Evolutionary conservation across 2,329 filamentous ascomycete species (phyloP).

Genomic region (Coniochaeta prunicola): DNA sequence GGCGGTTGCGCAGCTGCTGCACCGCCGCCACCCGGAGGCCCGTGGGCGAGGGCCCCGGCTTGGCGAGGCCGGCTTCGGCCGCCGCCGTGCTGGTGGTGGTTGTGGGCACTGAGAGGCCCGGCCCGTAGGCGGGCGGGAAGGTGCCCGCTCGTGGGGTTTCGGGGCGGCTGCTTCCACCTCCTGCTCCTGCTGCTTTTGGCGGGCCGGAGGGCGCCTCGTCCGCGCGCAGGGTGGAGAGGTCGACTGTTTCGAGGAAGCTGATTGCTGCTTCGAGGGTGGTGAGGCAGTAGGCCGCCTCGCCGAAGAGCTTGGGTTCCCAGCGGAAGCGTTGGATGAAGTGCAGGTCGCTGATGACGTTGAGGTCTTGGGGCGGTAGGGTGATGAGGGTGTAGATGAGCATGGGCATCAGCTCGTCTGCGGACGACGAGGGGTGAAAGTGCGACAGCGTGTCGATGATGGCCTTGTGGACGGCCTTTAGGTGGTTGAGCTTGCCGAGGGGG

Average conservation of each 20-base stretch:
- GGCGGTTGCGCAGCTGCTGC: constrained; percentile 57
- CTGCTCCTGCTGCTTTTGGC: constrained; percentile 46
- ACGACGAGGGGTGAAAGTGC: constrained; percentile 68
- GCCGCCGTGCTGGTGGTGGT: constrained; percentile 23
- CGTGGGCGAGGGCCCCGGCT: constrained; percentile 27
- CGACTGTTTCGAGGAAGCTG: constrained; percentile 90
- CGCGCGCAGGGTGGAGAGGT: constrained; percentile 77
- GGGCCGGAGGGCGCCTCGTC: constrained; percentile 69
- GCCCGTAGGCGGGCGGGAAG: constrained; percentile 49
- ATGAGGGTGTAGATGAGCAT: constrained; percentile 96
- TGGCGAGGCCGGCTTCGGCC: constrained; percentile 25
- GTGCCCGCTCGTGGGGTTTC: constrained; percentile 42
- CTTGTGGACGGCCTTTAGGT: constrained; percentile 83
- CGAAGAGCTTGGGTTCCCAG: constrained; percentile 77
- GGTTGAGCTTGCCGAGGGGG: constrained; percentile 83
- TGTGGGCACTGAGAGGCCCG: constrained; percentile 28
- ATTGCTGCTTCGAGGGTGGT: constrained; percentile 95
- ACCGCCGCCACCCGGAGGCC: constrained; percentile 31
- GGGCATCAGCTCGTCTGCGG: constrained; percentile 93
- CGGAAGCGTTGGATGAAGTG: constrained; percentile 91
- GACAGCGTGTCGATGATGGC: constrained; percentile 82
- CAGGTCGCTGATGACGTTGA: constrained; percentile 90
- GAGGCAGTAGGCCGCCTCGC: constrained; percentile 91
- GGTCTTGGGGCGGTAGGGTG: constrained; percentile 75
- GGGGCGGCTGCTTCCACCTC: no score